Evolutionary conservation across 2,329 filamentous ascomycete genomes (phyloP), one percentile per base, ranked within the genome.

Genomic region (Lasiodiplodia citricola): DNA sequence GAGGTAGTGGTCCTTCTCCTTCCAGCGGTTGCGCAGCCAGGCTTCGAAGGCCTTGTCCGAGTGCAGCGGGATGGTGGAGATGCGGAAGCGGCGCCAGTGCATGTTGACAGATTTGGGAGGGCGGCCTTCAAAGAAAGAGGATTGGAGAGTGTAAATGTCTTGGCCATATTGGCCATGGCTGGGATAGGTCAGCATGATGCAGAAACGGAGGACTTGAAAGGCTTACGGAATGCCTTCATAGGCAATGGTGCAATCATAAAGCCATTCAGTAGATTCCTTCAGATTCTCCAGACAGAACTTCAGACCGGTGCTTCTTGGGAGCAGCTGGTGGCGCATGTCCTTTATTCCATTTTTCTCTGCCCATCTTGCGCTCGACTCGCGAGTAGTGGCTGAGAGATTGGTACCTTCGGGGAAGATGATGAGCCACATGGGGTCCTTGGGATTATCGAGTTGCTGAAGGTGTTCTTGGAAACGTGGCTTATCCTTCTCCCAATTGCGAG

Each of bases 51-150:
- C 84, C 51, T 91, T 87, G 18, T 87, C 85, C 73, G 91, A 88
- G 38, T 93, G 86, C 11, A 97, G 86, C 0, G 95, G 95, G 54
- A 99, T 97, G 23, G 93, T 89, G 25, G 87, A 86, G 16, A 97
- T 78, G 41, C 88, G 87, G 80, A 97, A 97, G 11, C 94, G 90
- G 66, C 96, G 89, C 93, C 95, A 99, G 81, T 97, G 92, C 84
- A 98, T 94, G 80, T 97, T 98, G 75, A 98, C 94, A 1, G 94
- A 97, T 78, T 94, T 97, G 1, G 95, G 96, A 0, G 94, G 91
- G 1, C 92, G 89, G 14, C 96, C 94, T 78, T 96, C 89, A 71
- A 97, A 90, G 77, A 96, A 97, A 4, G 93, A 96, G 60, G 94
- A 94, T 2, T 88, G 87, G 4, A 99, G 85, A 0, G 92, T 94